Conservation (phyloP, 2,329 filamentous ascomycete genomes). For the Colletotrichum sp. region DNA sequence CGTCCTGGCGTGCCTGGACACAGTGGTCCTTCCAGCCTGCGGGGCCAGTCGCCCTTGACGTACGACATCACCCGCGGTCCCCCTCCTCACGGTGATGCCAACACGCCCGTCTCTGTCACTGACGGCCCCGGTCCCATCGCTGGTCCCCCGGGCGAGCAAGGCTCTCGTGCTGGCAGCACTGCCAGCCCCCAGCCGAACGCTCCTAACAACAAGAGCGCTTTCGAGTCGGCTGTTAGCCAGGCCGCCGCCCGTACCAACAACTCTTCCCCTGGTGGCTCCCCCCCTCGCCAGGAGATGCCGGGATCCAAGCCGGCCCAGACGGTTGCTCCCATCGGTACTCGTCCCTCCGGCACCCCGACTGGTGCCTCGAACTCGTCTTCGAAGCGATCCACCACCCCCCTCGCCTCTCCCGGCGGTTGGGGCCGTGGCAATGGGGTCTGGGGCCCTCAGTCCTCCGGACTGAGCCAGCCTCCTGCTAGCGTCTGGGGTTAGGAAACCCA, state of each 20-base stretch:
- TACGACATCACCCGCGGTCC: slow-evolving; percentile 61
- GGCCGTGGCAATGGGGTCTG: slow-evolving; percentile 82
- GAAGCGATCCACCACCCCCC: slow-evolving; percentile 87
- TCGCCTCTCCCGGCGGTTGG: slow-evolving; percentile 90
- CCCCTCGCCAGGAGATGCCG: slow-evolving; percentile 70
- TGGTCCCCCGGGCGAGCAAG: slow-evolving; percentile 57
- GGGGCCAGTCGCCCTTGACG: slow-evolving; percentile 79
- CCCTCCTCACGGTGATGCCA: slow-evolving; percentile 54
- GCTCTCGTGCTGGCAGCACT: slow-evolving; percentile 81
- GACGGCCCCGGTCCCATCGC: slow-evolving; percentile 46
- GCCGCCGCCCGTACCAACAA: slow-evolving; percentile 80
- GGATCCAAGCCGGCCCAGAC: slow-evolving; percentile 61
- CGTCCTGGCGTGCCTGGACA: slow-evolving; percentile 71
- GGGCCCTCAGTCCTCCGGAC: slow-evolving; percentile 75
- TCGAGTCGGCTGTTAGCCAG: slow-evolving; percentile 69
- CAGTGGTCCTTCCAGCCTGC: slow-evolving; percentile 66
- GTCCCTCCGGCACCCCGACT: slow-evolving; percentile 69
- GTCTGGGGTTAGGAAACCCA: slow-evolving; percentile 78
- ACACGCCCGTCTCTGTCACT: slow-evolving; percentile 43
- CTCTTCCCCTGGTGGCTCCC: slow-evolving; percentile 82
- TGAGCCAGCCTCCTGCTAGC: slow-evolving; percentile 82
- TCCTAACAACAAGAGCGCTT: slow-evolving; percentile 60
- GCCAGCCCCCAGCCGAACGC: slow-evolving; percentile 79
- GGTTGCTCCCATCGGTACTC: slow-evolving; percentile 92
- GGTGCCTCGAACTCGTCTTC: slow-evolving; percentile 49